Evolutionary conservation across 2,329 filamentous ascomycete genomes (phyloP), one percentile per base, ranked within the genome.

Genomic region (Ophiostoma fasciatum): DNA sequence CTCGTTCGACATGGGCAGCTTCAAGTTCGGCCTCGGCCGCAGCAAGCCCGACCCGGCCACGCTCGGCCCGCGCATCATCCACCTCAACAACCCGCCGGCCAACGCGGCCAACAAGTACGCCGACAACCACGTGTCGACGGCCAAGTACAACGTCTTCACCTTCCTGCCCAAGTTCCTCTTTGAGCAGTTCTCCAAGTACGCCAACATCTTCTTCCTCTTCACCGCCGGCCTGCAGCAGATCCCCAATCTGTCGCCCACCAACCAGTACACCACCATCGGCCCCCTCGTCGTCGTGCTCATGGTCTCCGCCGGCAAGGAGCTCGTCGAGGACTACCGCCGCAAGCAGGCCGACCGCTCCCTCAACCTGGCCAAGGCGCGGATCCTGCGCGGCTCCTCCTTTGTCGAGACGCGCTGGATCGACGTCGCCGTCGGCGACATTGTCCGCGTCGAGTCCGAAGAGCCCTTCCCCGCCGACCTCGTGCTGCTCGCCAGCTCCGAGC

Each of bases 141-240:
- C 90, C 44, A 98, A 98, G 60, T 98, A 98, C 71, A 98, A 96
- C 56, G 50, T 84, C 51, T 68, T 82, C 37, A 94, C 85, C 15
- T 98, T 98, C 57, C 54, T 96, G 14, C 90, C 90, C 34, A 98
- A 98, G 59, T 98, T 98, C 60, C 66, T 98, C 38, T 85, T 88
- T 56, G 90, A 98, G 58, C 90, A 98, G 56, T 98, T 98, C 61
- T 94, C 87, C 42, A 98, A 94, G 65, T 94, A 94, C 59, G 90
- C 90, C 64, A 98, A 98, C 60, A 61, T 98, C 52, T 98, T 98
- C 66, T 98, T 98, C 80, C 72, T 98, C 55, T 96, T 98, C 58
- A 98, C 90, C 26, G 87, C 90, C 13, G 78, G 74, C 28, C 63
- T 98, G 31, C 90, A 98, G 62, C 90, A 98, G 57, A 94, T 98